A percentile compares a stretch with the other conserved stretches of the same genome.
phyloP scores from a whole-genome alignment of 164 flowering plant genomes.

The Litsea cubeba region DNA sequence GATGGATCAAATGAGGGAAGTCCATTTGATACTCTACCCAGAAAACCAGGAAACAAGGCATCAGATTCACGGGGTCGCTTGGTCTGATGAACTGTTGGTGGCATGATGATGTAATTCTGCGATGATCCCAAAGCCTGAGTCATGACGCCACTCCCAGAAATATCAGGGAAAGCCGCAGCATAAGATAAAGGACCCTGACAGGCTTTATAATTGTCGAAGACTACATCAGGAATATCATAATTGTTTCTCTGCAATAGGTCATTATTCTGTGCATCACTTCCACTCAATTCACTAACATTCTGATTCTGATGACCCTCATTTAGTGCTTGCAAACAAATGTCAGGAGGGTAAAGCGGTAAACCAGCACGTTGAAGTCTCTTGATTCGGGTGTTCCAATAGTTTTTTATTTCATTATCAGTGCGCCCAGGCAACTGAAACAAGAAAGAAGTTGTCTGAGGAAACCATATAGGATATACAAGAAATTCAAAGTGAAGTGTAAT shows the following conservation, averaged over 20 bases:
- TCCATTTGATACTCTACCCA: slow-evolving; percentile 24
- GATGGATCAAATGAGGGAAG: slow-evolving; percentile 34
- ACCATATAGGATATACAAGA: neutral
- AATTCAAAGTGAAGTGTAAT: neutral
- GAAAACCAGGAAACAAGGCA: slow-evolving; percentile 28
- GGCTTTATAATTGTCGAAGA: slow-evolving; percentile 45
- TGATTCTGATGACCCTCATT: slow-evolving; percentile 42
- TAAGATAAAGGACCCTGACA: slow-evolving; percentile 35
- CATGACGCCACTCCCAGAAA: slow-evolving; percentile 40
- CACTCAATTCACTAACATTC: slow-evolving; percentile 22
- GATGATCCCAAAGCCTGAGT: slow-evolving; percentile 40
- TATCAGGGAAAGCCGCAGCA: slow-evolving; percentile 41
- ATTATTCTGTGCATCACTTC: slow-evolving; percentile 29
- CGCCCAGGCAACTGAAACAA: slow-evolving; percentile 87
- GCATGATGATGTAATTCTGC: slow-evolving; percentile 31
- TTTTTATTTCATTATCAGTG: slow-evolving; percentile 97
- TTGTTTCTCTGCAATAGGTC: slow-evolving; percentile 37
- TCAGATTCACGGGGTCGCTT: slow-evolving; percentile 59
- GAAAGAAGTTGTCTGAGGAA: neutral
- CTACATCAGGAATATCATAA: slow-evolving; percentile 53
- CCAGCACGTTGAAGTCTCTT: slow-evolving; percentile 93
- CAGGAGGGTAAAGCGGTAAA: slow-evolving; percentile 85
- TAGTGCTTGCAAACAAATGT: slow-evolving; percentile 40
- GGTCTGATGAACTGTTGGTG: slow-evolving; percentile 32
- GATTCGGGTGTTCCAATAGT: slow-evolving; percentile 94